These are phyloP conservation scores for Boletus pseudopeckii DNA, from an alignment of 768 basidiomycete species.

Conservation along the genomic window DNA sequence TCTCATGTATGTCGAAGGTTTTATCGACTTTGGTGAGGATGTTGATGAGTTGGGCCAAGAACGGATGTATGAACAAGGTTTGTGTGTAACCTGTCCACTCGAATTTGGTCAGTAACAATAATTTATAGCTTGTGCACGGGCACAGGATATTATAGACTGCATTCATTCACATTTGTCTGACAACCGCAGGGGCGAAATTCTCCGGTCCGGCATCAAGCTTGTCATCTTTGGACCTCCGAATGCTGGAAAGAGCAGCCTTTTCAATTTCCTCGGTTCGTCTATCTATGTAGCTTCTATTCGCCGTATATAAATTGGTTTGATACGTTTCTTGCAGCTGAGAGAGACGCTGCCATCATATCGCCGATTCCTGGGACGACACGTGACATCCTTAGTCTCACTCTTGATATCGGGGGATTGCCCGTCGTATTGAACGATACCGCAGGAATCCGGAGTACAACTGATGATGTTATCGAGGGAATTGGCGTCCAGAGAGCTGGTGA, in stretches of 20 bases:
- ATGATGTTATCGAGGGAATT: slow-evolving; percentile 70
- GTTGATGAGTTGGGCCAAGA: slow-evolving; percentile 76
- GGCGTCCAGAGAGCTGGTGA: slow-evolving; percentile 72
- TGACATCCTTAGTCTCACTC: slow-evolving; percentile 78
- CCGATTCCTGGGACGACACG: slow-evolving; percentile 85
- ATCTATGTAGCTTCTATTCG: background rate
- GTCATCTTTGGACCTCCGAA: slow-evolving; percentile 93
- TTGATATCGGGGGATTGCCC: slow-evolving; percentile 87
- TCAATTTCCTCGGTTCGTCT: slow-evolving; percentile 74
- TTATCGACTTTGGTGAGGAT: slow-evolving; percentile 92
- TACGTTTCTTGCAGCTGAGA: slow-evolving; percentile 52
- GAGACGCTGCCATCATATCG: slow-evolving; percentile 89
- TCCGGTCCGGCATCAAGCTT: slow-evolving; percentile 76
- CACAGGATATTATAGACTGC: slow-evolving; percentile 42
- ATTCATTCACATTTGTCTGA: slow-evolving; percentile 64
- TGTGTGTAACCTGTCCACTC: background rate
- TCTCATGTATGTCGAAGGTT: slow-evolving; percentile 77
- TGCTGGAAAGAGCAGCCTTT: slow-evolving; percentile 86
- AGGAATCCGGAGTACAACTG: slow-evolving; percentile 66
- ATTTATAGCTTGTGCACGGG: slow-evolving; percentile 50
- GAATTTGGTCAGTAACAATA: background rate
- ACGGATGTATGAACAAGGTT: slow-evolving; percentile 72
- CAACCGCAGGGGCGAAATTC: slow-evolving; percentile 74
- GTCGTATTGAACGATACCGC: slow-evolving; percentile 84
- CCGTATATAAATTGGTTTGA: background rate